phyloP scores from a whole-genome alignment of 2,329 filamentous ascomycete species.

The Pyricularia pennisetigena region DNA sequence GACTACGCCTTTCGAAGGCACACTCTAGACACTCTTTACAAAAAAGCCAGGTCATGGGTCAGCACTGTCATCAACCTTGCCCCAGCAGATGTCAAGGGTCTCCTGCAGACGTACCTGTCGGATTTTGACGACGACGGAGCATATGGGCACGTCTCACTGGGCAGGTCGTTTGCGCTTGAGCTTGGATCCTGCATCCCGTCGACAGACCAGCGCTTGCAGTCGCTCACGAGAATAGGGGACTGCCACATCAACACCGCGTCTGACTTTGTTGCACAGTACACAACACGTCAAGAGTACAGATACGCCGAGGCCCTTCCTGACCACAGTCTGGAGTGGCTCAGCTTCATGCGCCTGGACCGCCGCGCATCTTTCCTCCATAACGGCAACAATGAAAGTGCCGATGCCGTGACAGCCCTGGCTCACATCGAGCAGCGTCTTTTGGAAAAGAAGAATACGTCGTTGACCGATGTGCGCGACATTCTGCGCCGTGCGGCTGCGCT shows the following conservation, averaged over 20 bases:
- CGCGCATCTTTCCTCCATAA: slow-evolving; percentile 41
- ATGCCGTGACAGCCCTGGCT: slow-evolving; percentile 55
- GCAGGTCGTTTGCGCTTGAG: slow-evolving; percentile 87
- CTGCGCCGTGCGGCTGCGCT: slow-evolving; percentile 78
- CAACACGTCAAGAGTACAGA: slow-evolving; percentile 89
- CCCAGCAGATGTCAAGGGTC: slow-evolving; percentile 85
- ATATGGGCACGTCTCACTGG: slow-evolving; percentile 86
- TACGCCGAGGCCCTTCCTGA: slow-evolving; percentile 69
- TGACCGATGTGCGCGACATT: slow-evolving; percentile 69
- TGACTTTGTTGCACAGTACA: slow-evolving; percentile 95
- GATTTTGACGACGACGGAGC: slow-evolving; percentile 86
- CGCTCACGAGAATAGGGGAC: slow-evolving; percentile 66
- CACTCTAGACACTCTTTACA: slow-evolving; percentile 71
- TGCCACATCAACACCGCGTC: slow-evolving; percentile 82
- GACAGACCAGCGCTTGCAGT: slow-evolving; percentile 76
- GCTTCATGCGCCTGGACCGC: slow-evolving; percentile 45
- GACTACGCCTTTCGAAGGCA: slow-evolving; percentile 73
- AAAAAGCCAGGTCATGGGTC: slow-evolving; percentile 72
- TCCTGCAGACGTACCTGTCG: slow-evolving; percentile 92
- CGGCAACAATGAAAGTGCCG: slow-evolving; percentile 43
- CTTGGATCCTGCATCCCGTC: slow-evolving; percentile 80
- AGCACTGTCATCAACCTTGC: slow-evolving; percentile 71
- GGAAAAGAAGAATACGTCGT: slow-evolving; percentile 57
- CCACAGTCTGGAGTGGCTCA: slow-evolving; percentile 56
- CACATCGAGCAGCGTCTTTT: slow-evolving; percentile 64